Percentiles rank a stretch among this genome's conserved stretches.
phyloP scores from a whole-genome alignment of 352 stramenopile species.

The Paralagenidium karlingii region DNA sequence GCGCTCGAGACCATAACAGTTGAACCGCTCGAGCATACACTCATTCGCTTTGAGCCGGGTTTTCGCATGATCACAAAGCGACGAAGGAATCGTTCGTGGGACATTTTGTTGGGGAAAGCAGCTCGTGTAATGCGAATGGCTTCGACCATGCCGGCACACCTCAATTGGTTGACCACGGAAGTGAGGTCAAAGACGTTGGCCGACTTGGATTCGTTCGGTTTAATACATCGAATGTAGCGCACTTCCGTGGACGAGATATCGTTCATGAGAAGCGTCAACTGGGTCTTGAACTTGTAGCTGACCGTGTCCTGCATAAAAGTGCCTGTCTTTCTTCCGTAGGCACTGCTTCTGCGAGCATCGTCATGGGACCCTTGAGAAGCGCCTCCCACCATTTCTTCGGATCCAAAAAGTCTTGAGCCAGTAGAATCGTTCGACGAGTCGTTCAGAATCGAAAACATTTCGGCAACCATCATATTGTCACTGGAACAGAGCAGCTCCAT shows the following conservation, averaged over 20 bases:
- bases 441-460: conserved; percentile 12
- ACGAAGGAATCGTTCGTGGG: conserved; percentile 81
- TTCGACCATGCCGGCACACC: conserved; percentile 83
- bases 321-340: conserved; percentile 38
- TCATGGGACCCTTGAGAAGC: not conserved
- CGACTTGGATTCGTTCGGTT: conserved; percentile 80
- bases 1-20: too few species aligned
- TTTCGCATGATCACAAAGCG: conserved; percentile 66
- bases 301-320: conserved; percentile 83
- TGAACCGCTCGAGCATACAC: too few species aligned
- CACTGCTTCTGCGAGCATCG: conserved; percentile 20
- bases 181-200: conserved; percentile 73
- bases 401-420: conserved; percentile 41
- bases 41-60: too few species aligned
- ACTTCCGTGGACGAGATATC: conserved; percentile 79
- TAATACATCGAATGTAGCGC: conserved; percentile 87
- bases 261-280: conserved; percentile 74
- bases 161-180: conserved; percentile 75
- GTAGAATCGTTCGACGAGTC: not conserved
- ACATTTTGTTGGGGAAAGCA: conserved; percentile 90
- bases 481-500: conserved; percentile 54
- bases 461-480: conserved; percentile 55
- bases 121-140: conserved; percentile 83
- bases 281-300: conserved; percentile 84
- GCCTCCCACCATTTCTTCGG: conserved; percentile 24